Evolutionary conservation across 768 basidiomycete species (phyloP).

Genomic region (Polyporus arcularius): DNA sequence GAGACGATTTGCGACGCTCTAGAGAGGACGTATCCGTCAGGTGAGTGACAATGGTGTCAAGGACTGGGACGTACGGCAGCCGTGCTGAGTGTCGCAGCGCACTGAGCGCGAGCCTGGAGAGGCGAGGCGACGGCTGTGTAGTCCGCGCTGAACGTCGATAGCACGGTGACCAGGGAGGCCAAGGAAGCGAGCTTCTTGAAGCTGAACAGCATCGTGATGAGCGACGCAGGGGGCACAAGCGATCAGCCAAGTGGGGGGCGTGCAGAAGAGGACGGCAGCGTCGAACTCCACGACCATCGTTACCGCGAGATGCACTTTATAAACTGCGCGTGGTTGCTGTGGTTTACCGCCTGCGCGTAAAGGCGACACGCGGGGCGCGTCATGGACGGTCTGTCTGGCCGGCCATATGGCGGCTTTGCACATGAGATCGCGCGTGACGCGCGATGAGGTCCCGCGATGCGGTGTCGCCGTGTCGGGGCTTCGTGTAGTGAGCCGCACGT

Average conservation of each 20-base stretch:
- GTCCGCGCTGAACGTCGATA: background rate
- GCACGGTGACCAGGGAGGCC: background rate
- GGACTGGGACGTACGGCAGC: background rate
- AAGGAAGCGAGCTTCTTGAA: slow-evolving; percentile 5
- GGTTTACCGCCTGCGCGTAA: background rate
- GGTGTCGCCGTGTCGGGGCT: background rate
- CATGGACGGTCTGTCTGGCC: background rate
- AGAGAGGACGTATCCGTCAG: background rate
- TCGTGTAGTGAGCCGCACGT: background rate
- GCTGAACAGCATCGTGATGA: background rate
- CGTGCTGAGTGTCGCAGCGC: slow-evolving; percentile 4
- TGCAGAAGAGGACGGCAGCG: background rate
- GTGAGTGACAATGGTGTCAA: background rate
- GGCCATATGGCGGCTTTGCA: background rate
- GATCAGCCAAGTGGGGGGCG: background rate
- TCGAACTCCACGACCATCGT: background rate
- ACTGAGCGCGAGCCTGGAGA: slow-evolving; percentile 2
- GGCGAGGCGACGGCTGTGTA: background rate
- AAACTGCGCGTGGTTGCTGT: background rate
- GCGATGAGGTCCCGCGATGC: background rate
- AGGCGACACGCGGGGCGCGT: background rate
- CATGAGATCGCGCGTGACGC: background rate
- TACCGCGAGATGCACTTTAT: background rate
- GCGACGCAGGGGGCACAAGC: background rate
- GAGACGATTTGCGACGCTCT: slow-evolving; percentile 31